These are phyloP conservation scores for Russula vinacea DNA, from an alignment of 768 basidiomycete genomes.

Conservation along the genomic window DNA sequence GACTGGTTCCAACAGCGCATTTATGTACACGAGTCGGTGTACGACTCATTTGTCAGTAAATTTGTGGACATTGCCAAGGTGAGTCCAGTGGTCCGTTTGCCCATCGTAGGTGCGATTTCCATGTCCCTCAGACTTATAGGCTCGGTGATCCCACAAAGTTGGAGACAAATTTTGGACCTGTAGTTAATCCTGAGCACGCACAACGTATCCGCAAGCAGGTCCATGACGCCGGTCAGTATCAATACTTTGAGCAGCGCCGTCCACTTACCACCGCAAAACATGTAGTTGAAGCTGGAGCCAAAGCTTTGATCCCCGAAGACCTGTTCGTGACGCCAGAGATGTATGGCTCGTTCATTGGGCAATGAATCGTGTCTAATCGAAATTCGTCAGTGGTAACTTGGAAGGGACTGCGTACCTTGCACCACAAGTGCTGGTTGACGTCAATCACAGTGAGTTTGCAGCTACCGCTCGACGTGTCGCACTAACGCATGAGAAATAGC, in stretches of 20 bases:
- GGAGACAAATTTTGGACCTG: constrained; percentile 84
- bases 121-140: constrained; percentile 57
- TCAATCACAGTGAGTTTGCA: constrained; percentile 70
- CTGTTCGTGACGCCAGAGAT: constrained; percentile 63
- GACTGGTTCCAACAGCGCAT: constrained; percentile 56
- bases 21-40: constrained; percentile 86
- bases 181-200: constrained; percentile 85
- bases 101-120: background rate
- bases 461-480: constrained; percentile 2
- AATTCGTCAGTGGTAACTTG: constrained; percentile 4
- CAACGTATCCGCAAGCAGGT: constrained; percentile 83
- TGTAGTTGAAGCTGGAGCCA: constrained; percentile 75
- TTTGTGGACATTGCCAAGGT: constrained; percentile 76
- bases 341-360: constrained; percentile 43
- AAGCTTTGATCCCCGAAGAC: constrained; percentile 63
- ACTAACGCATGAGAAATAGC: constrained; percentile 41
- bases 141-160: constrained; percentile 80
- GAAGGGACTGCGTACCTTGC: constrained; percentile 78
- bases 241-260: background rate
- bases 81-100: constrained; percentile 10
- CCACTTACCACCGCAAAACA: constrained; percentile 1
- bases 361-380: background rate
- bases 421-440: constrained; percentile 87
- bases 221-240: constrained; percentile 65
- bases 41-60: constrained; percentile 71